These are phyloP conservation scores for Leptodermis oblonga DNA, from an alignment of 257 asterid genomes.

Conservation along the genomic window DNA sequence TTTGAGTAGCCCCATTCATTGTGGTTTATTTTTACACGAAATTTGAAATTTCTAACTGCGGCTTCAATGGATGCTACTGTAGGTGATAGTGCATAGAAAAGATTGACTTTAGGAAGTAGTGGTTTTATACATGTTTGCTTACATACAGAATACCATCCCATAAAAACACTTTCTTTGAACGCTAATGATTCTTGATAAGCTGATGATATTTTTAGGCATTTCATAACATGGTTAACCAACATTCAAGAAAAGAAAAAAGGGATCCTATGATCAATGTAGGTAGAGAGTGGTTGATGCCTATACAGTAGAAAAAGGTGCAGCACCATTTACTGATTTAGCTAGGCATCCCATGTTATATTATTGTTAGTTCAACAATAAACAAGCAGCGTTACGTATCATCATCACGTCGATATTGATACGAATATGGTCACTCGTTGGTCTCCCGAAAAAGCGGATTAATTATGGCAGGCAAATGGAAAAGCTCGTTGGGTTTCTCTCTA, in stretches of 20 bases:
- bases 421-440: background rate
- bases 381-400: background rate
- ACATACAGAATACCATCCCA: no score
- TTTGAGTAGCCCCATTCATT: background rate
- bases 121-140: no score
- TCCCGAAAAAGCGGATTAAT: background rate
- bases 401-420: background rate
- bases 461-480: constrained; percentile 2
- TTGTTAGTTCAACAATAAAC: background rate
- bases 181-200: background rate
- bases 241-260: no score
- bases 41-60: no score
- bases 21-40: no score
- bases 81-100: no score
- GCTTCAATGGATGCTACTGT: no score
- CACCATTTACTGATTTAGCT: no score
- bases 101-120: no score
- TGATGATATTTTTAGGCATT: no score
- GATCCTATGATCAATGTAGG: background rate
- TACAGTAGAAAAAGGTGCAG: background rate
- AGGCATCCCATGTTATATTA: background rate
- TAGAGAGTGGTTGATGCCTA: background rate
- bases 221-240: no score
- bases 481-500: constrained; percentile 2
- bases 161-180: no score